A percentile compares a stretch with the other conserved stretches of the same genome.
phyloP scores from a whole-genome alignment of 1,139 yeast species.

The Yamadazyma oceani region DNA sequence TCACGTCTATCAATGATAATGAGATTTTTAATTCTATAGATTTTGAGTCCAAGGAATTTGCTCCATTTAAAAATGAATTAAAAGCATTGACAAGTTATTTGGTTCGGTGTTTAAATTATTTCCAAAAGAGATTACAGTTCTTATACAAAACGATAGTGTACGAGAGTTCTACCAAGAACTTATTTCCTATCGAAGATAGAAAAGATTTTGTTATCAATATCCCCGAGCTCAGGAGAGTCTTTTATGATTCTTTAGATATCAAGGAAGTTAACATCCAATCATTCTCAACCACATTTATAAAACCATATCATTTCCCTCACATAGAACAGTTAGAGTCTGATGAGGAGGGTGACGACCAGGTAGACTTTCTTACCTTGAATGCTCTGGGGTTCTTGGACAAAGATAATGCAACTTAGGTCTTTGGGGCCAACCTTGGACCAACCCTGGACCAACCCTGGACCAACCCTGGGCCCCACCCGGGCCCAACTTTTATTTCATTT shows the following conservation, averaged over 20 bases:
- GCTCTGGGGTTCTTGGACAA: constrained; percentile 19
- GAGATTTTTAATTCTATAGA: constrained; percentile 24
- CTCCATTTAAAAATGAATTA: constrained; percentile 20
- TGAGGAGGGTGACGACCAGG: constrained; percentile 9
- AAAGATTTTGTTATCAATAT: constrained; percentile 28
- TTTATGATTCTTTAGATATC: constrained; percentile 25
- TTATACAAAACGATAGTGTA: constrained; percentile 27
- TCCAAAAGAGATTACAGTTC: constrained; percentile 18
- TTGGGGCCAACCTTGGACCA: too few species aligned
- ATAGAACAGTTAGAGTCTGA: constrained; percentile 8
- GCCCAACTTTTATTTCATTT: too few species aligned
- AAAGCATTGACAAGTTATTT: constrained; percentile 31
- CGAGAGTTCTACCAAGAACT: constrained; percentile 22
- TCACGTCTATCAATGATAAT: constrained; percentile 25
- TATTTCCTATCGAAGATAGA: constrained; percentile 33
- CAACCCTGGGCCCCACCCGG: too few species aligned
- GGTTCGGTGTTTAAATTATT: constrained; percentile 33
- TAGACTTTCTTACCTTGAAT: constrained; percentile 19
- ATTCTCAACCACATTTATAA: constrained; percentile 29
- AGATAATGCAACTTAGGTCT: too few species aligned
- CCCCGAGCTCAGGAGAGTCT: constrained; percentile 24
- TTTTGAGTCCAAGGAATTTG: constrained; percentile 15
- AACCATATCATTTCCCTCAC: constrained; percentile 32
- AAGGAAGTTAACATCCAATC: constrained; percentile 27
- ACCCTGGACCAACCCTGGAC: too few species aligned